Evolutionary conservation across 139 green algal genomes (phyloP).

Genomic region (Micractinium sp.): DNA sequence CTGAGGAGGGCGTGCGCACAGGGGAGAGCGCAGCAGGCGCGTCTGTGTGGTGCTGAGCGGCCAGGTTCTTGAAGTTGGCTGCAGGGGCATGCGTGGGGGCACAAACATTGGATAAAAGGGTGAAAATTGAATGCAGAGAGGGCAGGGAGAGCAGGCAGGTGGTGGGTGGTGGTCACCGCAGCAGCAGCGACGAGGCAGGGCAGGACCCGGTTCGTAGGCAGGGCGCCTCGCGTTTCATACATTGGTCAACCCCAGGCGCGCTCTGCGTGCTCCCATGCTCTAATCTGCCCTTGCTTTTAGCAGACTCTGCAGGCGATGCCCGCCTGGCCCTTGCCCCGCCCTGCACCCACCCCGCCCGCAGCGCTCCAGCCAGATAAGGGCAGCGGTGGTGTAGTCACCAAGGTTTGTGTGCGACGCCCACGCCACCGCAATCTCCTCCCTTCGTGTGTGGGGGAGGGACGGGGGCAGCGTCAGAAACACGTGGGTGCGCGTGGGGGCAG

Average conservation of each 20-base stretch:
- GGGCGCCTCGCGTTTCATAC: not conserved
- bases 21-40: not conserved
- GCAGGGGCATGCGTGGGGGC: not conserved
- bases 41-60: not conserved
- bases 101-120: not conserved
- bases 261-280: not conserved
- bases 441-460: not conserved
- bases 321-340: not conserved
- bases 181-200: not conserved
- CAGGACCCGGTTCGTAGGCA: too few relatives aligned
- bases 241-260: too few relatives aligned
- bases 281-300: too few relatives aligned
- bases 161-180: not conserved
- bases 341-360: slow-evolving; percentile 3
- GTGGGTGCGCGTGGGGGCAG: too few relatives aligned
- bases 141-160: not conserved
- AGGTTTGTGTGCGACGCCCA: slow-evolving; percentile 9
- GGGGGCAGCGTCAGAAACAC: not conserved
- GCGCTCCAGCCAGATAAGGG: slow-evolving; percentile 17
- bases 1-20: not conserved
- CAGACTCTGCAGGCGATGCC: too few relatives aligned
- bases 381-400: slow-evolving; percentile 4
- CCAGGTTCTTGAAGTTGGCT: not conserved
- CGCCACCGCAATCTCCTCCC: slow-evolving; percentile 19
- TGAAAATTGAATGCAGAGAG: not conserved